A percentile compares a stretch with the other conserved stretches of the same genome.
Evolutionary conservation across 768 basidiomycete species (phyloP).

Genomic region (Leccinum obscurum): DNA sequence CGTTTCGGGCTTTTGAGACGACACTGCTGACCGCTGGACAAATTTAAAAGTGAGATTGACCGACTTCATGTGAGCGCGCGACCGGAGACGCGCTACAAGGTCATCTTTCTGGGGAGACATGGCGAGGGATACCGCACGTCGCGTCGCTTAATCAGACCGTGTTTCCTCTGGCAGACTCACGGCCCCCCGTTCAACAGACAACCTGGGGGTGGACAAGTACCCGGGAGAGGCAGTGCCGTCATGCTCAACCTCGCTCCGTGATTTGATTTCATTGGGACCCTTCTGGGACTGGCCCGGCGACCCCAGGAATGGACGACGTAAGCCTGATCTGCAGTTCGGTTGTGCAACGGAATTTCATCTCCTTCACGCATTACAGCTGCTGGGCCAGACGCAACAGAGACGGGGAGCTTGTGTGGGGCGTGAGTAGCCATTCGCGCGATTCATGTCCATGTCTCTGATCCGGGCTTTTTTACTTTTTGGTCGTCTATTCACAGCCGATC

Average conservation of each 20-base stretch:
- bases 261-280: neutral
- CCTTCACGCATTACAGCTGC: slow-evolving; percentile 29
- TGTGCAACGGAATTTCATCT: neutral
- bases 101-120: slow-evolving; percentile 66
- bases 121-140: slow-evolving; percentile 72
- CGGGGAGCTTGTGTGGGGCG: slow-evolving; percentile 76
- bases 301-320: slow-evolving; percentile 60
- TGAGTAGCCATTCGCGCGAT: slow-evolving; percentile 37
- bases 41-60: slow-evolving; percentile 41
- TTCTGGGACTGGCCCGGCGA: neutral
- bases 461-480: neutral
- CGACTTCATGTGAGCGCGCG: slow-evolving; percentile 45
- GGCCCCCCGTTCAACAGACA: slow-evolving; percentile 60
- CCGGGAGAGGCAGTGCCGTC: slow-evolving; percentile 38
- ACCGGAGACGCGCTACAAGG: slow-evolving; percentile 50
- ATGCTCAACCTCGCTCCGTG: no score
- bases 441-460: no score
- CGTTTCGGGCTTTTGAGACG: slow-evolving; percentile 60
- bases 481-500: slow-evolving; percentile 50
- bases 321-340: slow-evolving; percentile 17
- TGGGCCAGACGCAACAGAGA: slow-evolving; percentile 66
- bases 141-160: slow-evolving; percentile 22
- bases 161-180: slow-evolving; percentile 21
- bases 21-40: slow-evolving; percentile 51
- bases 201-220: slow-evolving; percentile 67